Conservation (phyloP, 805 yeast genomes). For the Saccharomycopsis sp. region DNA sequence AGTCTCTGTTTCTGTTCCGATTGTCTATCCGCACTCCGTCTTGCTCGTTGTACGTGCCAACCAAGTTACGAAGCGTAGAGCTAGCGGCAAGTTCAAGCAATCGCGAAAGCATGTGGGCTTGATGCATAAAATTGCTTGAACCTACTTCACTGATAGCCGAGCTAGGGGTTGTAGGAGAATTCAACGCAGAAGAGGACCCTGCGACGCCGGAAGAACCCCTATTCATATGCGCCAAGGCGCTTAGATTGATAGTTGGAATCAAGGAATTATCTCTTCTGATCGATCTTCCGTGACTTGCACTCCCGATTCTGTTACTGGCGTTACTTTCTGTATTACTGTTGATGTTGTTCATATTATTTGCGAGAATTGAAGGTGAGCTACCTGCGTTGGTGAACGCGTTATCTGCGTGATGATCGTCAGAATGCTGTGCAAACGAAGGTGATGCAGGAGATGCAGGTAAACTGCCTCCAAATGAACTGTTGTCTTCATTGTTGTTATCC, state of each 20-base stretch:
- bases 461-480: no score
- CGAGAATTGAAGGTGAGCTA: no score
- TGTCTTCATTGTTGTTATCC: no score
- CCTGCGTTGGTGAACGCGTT: no score
- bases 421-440: no score
- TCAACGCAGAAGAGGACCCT: background rate
- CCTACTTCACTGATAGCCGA: background rate
- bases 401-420: no score
- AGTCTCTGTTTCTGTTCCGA: conserved; percentile 18
- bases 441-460: no score
- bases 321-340: background rate
- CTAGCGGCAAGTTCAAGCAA: conserved; percentile 39
- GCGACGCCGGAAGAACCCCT: no score
- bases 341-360: background rate
- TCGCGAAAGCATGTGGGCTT: conserved; percentile 37
- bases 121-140: conserved; percentile 23
- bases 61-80: conserved; percentile 36
- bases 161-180: background rate
- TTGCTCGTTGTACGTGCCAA: conserved; percentile 28
- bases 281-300: background rate
- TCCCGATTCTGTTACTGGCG: background rate
- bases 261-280: background rate
- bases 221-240: conserved; percentile 1
- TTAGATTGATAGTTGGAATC: conserved; percentile 10
- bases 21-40: conserved; percentile 30